Conservation (phyloP, 352 stramenopile genomes). For the Pythium folliculosum region DNA sequence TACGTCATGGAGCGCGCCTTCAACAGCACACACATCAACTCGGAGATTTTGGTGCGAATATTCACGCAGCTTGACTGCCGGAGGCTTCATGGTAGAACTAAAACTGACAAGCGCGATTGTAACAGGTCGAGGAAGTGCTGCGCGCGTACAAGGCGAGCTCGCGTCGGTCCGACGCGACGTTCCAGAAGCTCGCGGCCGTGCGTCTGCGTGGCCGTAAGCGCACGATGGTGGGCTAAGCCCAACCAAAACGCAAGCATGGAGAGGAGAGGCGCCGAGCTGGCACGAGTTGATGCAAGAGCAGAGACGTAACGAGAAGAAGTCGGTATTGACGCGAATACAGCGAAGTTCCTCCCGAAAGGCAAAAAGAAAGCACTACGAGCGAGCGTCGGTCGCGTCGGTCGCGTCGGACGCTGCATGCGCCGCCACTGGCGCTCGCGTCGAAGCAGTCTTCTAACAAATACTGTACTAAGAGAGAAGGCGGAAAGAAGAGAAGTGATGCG, state of each 20-base stretch:
- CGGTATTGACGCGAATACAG: slow-evolving; percentile 7
- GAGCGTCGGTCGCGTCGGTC: neutral
- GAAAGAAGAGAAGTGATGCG: neutral
- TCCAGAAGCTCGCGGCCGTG: slow-evolving; percentile 89
- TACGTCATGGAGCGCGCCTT: slow-evolving; percentile 94
- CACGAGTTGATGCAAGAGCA: neutral
- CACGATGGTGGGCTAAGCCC: slow-evolving; percentile 83
- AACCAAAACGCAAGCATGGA: too few relatives aligned
- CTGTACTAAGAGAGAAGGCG: slow-evolving; percentile 15
- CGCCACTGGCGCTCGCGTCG: neutral
- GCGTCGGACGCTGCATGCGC: neutral
- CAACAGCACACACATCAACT: slow-evolving; percentile 88
- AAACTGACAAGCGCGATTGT: neutral
- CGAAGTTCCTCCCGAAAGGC: slow-evolving; percentile 2
- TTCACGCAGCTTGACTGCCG: neutral
- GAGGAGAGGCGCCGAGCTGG: too few relatives aligned
- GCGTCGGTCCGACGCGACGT: slow-evolving; percentile 68
- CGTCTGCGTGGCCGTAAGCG: slow-evolving; percentile 88
- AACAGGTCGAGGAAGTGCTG: slow-evolving; percentile 78
- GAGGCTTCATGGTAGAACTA: neutral
- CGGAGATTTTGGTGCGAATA: slow-evolving; percentile 63
- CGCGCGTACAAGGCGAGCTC: slow-evolving; percentile 86
- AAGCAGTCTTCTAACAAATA: slow-evolving; percentile 36
- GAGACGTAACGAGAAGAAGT: slow-evolving; percentile 5
- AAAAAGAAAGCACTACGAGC: slow-evolving; percentile 5